A percentile compares a stretch with the other conserved stretches of the same genome.
Conservation (phyloP, 1,284 basidiomycete genomes). For the Trichosporon sp. region DNA sequence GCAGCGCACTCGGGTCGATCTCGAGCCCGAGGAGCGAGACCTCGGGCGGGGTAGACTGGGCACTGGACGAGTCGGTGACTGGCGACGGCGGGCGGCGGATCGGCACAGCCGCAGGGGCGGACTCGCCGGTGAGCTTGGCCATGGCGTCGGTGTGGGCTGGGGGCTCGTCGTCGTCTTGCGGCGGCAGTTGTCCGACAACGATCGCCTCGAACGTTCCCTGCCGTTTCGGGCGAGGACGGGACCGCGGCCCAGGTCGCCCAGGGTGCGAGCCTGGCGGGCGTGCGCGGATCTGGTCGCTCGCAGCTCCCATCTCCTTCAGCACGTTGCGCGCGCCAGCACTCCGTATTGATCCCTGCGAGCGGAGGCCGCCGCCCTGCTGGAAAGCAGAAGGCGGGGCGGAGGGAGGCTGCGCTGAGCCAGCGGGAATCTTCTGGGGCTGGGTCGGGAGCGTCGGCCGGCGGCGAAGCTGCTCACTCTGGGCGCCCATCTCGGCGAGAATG, state of each 20-base stretch:
- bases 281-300: slow-evolving; percentile 14
- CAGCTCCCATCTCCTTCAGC: slow-evolving; percentile 13
- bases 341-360: background rate
- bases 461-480: slow-evolving; percentile 17
- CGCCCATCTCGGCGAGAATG: slow-evolving; percentile 30
- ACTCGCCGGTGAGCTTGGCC: background rate
- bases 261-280: slow-evolving; percentile 14
- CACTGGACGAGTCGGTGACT: background rate
- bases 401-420: background rate
- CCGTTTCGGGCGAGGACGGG: background rate
- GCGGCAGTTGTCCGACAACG: slow-evolving; percentile 19
- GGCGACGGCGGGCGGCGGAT: slow-evolving; percentile 11
- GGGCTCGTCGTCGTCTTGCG: background rate
- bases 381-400: background rate
- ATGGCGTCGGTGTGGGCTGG: background rate
- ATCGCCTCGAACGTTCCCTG: slow-evolving; percentile 36
- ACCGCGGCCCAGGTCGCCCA: slow-evolving; percentile 6
- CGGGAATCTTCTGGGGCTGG: background rate
- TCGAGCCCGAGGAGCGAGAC: background rate
- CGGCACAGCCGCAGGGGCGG: background rate
- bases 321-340: slow-evolving; percentile 8
- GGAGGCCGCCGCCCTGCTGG: background rate
- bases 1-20: slow-evolving; percentile 5
- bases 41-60: slow-evolving; percentile 3
- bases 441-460: slow-evolving; percentile 20